Base-by-base conservation (phyloP, 2,329 filamentous ascomycete genomes). In the Trichoderma gracile region DNA sequence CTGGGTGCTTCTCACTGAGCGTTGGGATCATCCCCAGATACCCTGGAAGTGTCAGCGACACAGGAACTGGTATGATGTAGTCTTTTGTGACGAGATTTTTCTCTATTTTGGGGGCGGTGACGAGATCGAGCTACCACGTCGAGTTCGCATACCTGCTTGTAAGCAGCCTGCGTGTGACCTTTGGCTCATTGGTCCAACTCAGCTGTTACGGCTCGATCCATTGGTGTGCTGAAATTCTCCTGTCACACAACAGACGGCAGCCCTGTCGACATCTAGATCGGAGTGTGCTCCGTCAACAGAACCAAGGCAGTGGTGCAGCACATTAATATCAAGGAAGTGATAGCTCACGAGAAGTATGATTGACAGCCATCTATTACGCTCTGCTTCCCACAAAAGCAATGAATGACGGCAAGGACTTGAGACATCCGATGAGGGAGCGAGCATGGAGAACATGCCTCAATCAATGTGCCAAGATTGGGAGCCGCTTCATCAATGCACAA, bases 241-340 rank as follows among this genome's bases (percentile, higher is more conserved):
- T 47, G 57, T 60, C 33, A 52, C 57, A 52, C 57, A 52, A 8
- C 57, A 52, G 50, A 60, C 38, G 57, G 46, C 46, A 52, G 33
- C 59, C 59, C 53, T 30, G 56, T 15, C 19, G 33, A 40, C 43
- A 50, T 61, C n/a, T 30, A 14, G 40, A 30, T 21, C 40, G 45
- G 43, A 40, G 25, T 4, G 33, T 15, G 45, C 45, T 19, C 38
- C 49, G 23, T 45, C 25, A 4, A 30, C 27, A 25, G 43, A 54
- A 46, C 46, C 27, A 23, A 17, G 15, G 46, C 30, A n/a, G 9
- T 38, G 5, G 43, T 47, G 42, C 45, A 42, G 23, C 30, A 19
- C 17, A 0, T 19, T 8, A 23, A 27, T 8, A 15, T 19, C 27
- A 15, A 9, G 23, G 21, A 27, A 33, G 25, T 17, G 10, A 21